These are phyloP conservation scores for Hypholoma sublateritium DNA, from an alignment of 768 basidiomycete species.

Conservation along the genomic window DNA sequence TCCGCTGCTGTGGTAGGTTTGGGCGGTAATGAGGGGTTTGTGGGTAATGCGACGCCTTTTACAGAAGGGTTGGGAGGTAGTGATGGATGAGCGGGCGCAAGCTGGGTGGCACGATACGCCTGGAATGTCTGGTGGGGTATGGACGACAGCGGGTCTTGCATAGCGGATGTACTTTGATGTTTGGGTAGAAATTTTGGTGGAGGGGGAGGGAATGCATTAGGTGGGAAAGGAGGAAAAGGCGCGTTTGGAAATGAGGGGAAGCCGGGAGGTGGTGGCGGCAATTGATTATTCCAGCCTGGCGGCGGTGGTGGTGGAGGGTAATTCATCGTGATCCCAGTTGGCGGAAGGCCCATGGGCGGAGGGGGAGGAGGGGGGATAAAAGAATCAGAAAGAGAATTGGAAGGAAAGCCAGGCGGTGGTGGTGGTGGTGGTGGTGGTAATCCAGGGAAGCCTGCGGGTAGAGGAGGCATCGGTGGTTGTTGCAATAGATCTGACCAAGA, in stretches of 20 bases:
- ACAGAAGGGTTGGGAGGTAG: conserved; percentile 41
- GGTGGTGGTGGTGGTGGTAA: conserved; percentile 30
- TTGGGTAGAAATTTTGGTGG: conserved; percentile 70
- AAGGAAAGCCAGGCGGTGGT: conserved; percentile 19
- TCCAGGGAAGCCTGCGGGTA: neutral
- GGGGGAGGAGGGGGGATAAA: conserved; percentile 14
- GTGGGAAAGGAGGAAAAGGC: conserved; percentile 27
- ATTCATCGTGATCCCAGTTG: neutral
- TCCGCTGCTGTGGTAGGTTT: conserved; percentile 36
- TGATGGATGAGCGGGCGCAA: conserved; percentile 36
- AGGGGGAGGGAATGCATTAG: conserved; percentile 37
- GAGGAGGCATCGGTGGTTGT: conserved; percentile 11
- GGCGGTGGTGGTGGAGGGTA: conserved; percentile 13
- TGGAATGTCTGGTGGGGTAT: conserved; percentile 80
- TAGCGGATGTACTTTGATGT: conserved; percentile 48
- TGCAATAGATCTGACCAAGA: too few species aligned
- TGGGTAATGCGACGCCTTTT: conserved; percentile 18
- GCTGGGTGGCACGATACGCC: conserved; percentile 55
- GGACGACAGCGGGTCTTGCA: conserved; percentile 78
- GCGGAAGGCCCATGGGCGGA: conserved; percentile 10
- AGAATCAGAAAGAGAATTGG: neutral
- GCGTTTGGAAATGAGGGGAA: conserved; percentile 23
- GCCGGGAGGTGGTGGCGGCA: conserved; percentile 30
- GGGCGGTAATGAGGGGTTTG: conserved; percentile 30
- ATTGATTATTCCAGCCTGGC: conserved; percentile 9